Base-by-base conservation (phyloP, 2,329 filamentous ascomycete species). In the Diplodia scrobiculata region DNA sequence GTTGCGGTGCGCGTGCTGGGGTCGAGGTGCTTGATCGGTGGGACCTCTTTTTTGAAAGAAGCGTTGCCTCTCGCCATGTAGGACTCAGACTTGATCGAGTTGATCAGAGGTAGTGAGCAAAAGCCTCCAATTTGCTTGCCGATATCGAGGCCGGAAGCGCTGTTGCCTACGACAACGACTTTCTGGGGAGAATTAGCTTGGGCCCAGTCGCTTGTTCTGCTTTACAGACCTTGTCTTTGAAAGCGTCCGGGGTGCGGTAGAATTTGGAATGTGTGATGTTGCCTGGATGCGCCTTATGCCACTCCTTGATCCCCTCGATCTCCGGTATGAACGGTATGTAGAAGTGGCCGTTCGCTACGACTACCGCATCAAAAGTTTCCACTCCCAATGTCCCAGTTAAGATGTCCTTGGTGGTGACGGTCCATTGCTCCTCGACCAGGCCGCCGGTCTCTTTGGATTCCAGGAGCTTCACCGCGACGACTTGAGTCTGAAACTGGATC, bases 71-170 rank as follows among this genome's bases (percentile, higher is more conserved):
- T 73, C 48, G 76, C 73, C 32, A 84, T 69, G 65, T 79, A 79
- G 0, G 82, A 82, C 79, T 84, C 72, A 73, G 81, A 77, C 79
- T 84, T 75, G 77, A 85, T 71, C 79, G 90, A 79, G 81, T 91
- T 69, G n/a, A 94, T 78, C 1, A 95, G 77, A 11, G 87, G 88
- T 1, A 78, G 78, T 68, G 80, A 77, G 73, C 86, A 87, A 41
- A 87, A 82, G 5, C 79, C 73, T 59, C 83, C 85, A 71, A 97
- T 89, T 74, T 97, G 94, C 1, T 83, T 79, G 17, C 89, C 89
- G 71, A 98, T 91, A 73, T 98, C 94, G 17, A 92, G 79, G 0
- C 92, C 94, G 0, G 91, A 96, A 0, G 92, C 90, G 0, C 89
- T 89, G 72, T 91, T 95, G 10, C 94, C 94, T 0, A 97, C 87